A percentile compares a stretch with the other conserved stretches of the same genome.
phyloP scores from a whole-genome alignment of 305 asterid genomes.

The Fraxinus greggii region DNA sequence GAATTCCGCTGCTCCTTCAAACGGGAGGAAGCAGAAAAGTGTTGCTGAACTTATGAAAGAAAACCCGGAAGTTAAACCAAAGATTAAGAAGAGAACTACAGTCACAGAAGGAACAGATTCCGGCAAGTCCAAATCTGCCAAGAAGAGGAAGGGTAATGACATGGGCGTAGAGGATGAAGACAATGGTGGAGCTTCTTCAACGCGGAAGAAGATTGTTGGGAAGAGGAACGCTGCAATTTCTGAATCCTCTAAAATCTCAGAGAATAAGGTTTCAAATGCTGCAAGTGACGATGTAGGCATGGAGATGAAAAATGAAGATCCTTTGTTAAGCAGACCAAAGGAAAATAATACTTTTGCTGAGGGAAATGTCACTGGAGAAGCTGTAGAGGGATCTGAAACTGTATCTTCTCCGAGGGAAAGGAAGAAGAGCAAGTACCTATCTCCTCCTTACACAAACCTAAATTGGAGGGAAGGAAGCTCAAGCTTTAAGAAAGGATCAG shows the following conservation, averaged over 20 bases:
- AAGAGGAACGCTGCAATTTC: slow-evolving; percentile 30
- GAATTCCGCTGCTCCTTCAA: slow-evolving; percentile 25
- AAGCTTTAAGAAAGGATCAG: slow-evolving; percentile 31
- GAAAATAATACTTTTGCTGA: slow-evolving; percentile 19
- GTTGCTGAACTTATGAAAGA: slow-evolving; percentile 61
- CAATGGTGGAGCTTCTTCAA: slow-evolving; percentile 21
- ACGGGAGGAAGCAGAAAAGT: slow-evolving; percentile 63
- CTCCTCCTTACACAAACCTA: slow-evolving; percentile 63
- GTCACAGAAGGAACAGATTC: slow-evolving; percentile 1
- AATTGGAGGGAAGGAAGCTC: slow-evolving; percentile 25
- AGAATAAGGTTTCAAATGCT: slow-evolving; percentile 20
- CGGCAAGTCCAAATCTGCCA: slow-evolving; percentile 14
- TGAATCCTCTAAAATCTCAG: slow-evolving; percentile 18
- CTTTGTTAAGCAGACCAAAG: slow-evolving; percentile 22
- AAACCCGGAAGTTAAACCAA: slow-evolving; percentile 13
- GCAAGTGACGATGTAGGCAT: slow-evolving; percentile 2
- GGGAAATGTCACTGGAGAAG: slow-evolving; percentile 24
- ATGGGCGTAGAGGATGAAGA: slow-evolving; percentile 26
- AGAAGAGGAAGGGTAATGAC: slow-evolving; percentile 28
- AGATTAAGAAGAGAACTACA: slow-evolving; percentile 18
- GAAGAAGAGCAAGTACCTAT: slow-evolving; percentile 78
- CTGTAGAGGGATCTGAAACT: slow-evolving; percentile 27
- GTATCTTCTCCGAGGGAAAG: slow-evolving; percentile 63
- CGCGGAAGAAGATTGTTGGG: slow-evolving; percentile 24
- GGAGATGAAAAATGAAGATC: slow-evolving; percentile 13